Evolutionary conservation across 768 basidiomycete species (phyloP), one percentile per base, ranked within the genome.

Genomic region (Termitomyces eurrhizus): DNA sequence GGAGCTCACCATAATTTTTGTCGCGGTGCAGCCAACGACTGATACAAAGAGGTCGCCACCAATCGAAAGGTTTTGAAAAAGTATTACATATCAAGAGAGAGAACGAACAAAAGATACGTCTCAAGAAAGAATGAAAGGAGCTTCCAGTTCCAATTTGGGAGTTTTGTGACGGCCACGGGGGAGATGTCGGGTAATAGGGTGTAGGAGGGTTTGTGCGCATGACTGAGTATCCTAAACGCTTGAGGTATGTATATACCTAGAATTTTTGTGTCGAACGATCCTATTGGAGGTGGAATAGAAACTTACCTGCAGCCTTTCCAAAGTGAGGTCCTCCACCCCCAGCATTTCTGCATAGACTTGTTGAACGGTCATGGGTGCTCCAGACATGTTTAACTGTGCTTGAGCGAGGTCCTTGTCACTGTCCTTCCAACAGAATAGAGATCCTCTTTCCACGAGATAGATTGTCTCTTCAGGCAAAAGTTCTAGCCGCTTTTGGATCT

Each of bases 391-490:
- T 50, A 76, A 42, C 33, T 72, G 75, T 13, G 71, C 65, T 7
- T 77, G 70, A 57, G 73, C 54, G 14, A 70, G 49, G 39, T 72
- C 62, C 35, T 73, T 48, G 33, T 75, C 72, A 13, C 68, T 69
- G 0, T 84, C 77, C 68, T 86, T 89, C 83, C 89, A 94, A 67
- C 94, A 94, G 63, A 92, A 90, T 63, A 98, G 75, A 2, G 89
- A 82, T 0, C 97, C 96, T 46, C 95, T 78, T 73, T 98, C 97
- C 49, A 96, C 81, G 36, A 98, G 83, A 77, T 98, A 98, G 18
- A 99, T 80, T 0, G 93, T 86, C 75, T 99, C 97, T 75, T 99
- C 97, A 0, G 97, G 97, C 2, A 99, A 80, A 0, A 99, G 79
- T 68, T 98, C 94, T 18, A 93, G 75, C 32, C 87, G 77, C 71